Conservation (phyloP, 805 yeast genomes). For the Sugiyamaella marilandica region DNA sequence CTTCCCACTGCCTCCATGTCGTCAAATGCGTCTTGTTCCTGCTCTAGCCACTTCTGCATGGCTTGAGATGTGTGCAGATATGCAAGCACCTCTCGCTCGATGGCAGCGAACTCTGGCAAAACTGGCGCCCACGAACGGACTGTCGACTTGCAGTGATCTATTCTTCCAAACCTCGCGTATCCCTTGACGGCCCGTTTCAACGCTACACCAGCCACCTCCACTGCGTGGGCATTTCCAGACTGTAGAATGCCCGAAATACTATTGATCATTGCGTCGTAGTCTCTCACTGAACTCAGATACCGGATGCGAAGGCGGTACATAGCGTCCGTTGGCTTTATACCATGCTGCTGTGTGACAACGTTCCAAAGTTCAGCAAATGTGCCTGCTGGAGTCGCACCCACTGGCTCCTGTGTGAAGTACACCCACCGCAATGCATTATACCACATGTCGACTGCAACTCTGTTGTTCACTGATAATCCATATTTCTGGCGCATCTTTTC, state of each 20-base stretch:
- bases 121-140: not conserved
- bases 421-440: slow-evolving; percentile 22
- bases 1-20: not conserved
- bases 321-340: slow-evolving; percentile 7
- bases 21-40: not conserved
- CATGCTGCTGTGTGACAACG: slow-evolving; percentile 1
- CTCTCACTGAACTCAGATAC: not conserved
- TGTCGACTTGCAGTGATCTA: slow-evolving; percentile 1
- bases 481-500: slow-evolving; percentile 16
- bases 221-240: slow-evolving; percentile 2
- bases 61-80: slow-evolving; percentile 4
- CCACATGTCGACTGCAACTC: slow-evolving; percentile 24
- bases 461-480: slow-evolving; percentile 16
- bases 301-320: slow-evolving; percentile 12
- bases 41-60: not conserved
- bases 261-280: not conserved
- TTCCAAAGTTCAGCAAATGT: slow-evolving; percentile 12
- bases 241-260: not conserved
- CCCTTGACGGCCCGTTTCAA: slow-evolving; percentile 6
- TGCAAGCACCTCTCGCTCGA: not conserved
- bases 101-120: not conserved
- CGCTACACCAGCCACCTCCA: slow-evolving; percentile 1
- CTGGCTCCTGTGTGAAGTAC: slow-evolving; percentile 6
- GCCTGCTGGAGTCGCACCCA: slow-evolving; percentile 6
- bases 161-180: slow-evolving; percentile 2